Evolutionary conservation across 225 moss, liverwort and hornwort genomes (phyloP).

Genomic region (Marchantia polymorpha): DNA sequence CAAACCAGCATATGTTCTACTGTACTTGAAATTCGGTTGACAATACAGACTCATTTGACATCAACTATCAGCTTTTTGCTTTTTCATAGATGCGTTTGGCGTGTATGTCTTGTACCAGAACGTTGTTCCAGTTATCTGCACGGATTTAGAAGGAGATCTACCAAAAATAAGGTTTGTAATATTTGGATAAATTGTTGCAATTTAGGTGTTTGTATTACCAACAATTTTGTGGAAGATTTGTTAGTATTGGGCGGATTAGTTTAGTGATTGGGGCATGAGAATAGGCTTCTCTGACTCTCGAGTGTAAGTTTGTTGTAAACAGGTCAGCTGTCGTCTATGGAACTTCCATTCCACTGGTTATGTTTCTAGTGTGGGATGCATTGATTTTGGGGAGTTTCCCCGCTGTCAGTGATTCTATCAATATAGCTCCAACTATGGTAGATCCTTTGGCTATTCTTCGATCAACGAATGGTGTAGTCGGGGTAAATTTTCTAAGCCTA

Average conservation of each 20-base stretch:
- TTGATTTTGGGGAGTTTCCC: slow-evolving; percentile 85
- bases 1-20: not conserved
- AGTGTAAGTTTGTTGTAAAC: slow-evolving; percentile 1
- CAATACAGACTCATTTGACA: not conserved
- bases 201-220: not conserved
- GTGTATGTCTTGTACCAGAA: slow-evolving; percentile 50
- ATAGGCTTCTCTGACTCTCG: not conserved
- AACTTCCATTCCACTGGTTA: slow-evolving; percentile 75
- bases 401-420: slow-evolving; percentile 44
- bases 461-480: slow-evolving; percentile 72
- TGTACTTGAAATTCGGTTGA: not conserved
- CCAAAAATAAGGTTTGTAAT: slow-evolving; percentile 69
- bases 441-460: slow-evolving; percentile 73
- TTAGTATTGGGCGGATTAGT: not conserved
- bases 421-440: slow-evolving; percentile 42
- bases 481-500: slow-evolving; percentile 44
- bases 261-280: not conserved
- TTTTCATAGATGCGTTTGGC: not conserved
- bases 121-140: slow-evolving; percentile 90
- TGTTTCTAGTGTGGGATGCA: slow-evolving; percentile 92
- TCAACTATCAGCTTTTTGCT: too few relatives aligned
- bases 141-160: slow-evolving; percentile 82
- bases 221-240: not conserved
- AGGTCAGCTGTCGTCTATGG: slow-evolving; percentile 85
- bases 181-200: not conserved